phyloP scores from a whole-genome alignment of 164 flowering plant species.

The Stephania yunnanensis region DNA sequence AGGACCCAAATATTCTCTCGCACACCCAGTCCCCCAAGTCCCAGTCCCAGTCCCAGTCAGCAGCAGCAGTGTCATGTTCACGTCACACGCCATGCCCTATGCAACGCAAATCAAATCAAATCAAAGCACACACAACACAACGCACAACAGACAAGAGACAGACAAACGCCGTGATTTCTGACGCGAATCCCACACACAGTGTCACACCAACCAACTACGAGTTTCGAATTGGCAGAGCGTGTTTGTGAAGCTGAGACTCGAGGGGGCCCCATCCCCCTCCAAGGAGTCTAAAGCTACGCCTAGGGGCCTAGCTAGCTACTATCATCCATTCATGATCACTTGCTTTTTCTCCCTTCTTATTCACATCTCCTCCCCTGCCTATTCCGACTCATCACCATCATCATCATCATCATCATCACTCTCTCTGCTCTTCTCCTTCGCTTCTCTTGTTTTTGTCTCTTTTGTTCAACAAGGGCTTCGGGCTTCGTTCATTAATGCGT shows the following conservation, averaged over 20 bases:
- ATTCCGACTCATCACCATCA: neutral
- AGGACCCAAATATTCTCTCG: constrained; percentile 44
- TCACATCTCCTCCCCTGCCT: constrained; percentile 21
- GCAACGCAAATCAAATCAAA: no score
- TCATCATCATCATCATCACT: neutral
- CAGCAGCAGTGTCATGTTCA: constrained; percentile 18
- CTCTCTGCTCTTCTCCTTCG: neutral
- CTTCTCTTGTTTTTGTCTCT: neutral
- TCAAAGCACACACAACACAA: neutral
- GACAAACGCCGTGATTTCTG: constrained; percentile 34
- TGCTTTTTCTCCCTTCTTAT: constrained; percentile 58
- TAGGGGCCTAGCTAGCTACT: constrained; percentile 15
- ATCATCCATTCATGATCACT: constrained; percentile 4
- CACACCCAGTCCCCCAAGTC: neutral
- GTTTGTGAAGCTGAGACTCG: constrained; percentile 11
- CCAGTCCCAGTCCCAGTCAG: neutral
- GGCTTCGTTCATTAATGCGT: neutral
- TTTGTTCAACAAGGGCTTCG: neutral
- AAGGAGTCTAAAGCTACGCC: neutral
- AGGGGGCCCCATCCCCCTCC: neutral
- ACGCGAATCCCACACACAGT: constrained; percentile 9
- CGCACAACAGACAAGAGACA: neutral
- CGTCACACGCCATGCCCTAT: constrained; percentile 14
- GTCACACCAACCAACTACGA: neutral
- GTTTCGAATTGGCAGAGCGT: neutral